phyloP scores from a whole-genome alignment of 768 basidiomycete genomes.

The Suillus hirtellus region DNA sequence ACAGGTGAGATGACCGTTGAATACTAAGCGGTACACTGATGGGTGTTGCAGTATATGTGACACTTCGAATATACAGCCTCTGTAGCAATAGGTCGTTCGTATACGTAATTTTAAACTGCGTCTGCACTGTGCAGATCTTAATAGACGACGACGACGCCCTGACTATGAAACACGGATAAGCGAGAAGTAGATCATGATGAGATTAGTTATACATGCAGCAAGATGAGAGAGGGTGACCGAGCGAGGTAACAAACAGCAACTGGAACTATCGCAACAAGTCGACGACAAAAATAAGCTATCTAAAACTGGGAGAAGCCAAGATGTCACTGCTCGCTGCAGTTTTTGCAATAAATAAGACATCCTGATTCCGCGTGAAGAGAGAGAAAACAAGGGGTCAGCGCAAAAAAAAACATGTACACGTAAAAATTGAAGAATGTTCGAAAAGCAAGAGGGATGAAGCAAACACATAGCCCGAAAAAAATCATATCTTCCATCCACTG shows the following conservation, averaged over 20 bases:
- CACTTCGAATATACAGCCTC: not conserved
- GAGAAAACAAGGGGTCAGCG: slow-evolving; percentile 13
- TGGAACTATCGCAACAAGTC: slow-evolving; percentile 16
- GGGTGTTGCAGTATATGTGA: not conserved
- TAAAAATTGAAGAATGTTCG: slow-evolving; percentile 7
- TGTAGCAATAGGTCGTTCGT: not conserved
- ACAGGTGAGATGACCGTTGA: no score
- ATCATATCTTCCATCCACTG: slow-evolving; percentile 10
- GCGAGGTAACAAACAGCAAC: slow-evolving; percentile 9
- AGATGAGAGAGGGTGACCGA: slow-evolving; percentile 8
- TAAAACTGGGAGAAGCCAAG: slow-evolving; percentile 12
- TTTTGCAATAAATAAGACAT: slow-evolving; percentile 33
- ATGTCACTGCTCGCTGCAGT: slow-evolving; percentile 22
- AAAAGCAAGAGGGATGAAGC: slow-evolving; percentile 16
- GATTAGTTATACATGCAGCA: slow-evolving; percentile 22
- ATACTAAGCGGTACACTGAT: not conserved
- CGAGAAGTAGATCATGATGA: slow-evolving; percentile 5
- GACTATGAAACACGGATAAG: slow-evolving; percentile 1
- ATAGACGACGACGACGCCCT: not conserved
- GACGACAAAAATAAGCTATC: slow-evolving; percentile 17
- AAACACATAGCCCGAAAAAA: slow-evolving; percentile 13
- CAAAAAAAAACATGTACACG: slow-evolving; percentile 21
- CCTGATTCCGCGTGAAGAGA: slow-evolving; percentile 17
- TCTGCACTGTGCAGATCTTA: not conserved
- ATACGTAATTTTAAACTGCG: not conserved